These are phyloP conservation scores for Candida gigantensis DNA, from an alignment of 1,139 yeast species.

Conservation along the genomic window DNA sequence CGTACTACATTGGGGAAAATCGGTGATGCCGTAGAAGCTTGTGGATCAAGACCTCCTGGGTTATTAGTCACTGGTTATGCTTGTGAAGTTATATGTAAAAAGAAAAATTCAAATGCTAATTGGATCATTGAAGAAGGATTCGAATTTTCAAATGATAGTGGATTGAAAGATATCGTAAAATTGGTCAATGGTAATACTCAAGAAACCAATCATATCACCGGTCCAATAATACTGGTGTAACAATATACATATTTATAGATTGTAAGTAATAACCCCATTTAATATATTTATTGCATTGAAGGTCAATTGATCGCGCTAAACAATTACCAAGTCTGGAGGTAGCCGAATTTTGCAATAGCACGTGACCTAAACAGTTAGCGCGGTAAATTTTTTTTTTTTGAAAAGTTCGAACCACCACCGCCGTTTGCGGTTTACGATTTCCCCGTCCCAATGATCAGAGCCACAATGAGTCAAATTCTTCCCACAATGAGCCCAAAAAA, in stretches of 20 bases:
- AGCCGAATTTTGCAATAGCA: too few species aligned
- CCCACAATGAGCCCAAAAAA: too few species aligned
- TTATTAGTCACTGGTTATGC: conserved; percentile 80
- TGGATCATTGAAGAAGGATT: conserved; percentile 67
- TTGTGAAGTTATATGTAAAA: conserved; percentile 56
- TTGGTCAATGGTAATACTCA: conserved; percentile 4
- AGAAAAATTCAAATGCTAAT: background rate
- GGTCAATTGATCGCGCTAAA: too few species aligned
- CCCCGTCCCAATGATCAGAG: too few species aligned
- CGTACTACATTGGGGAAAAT: conserved; percentile 69
- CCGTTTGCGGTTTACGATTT: too few species aligned
- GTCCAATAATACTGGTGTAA: background rate
- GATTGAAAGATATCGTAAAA: conserved; percentile 4
- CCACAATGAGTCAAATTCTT: background rate
- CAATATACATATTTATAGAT: background rate
- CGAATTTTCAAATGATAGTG: conserved; percentile 9
- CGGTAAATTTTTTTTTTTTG: background rate
- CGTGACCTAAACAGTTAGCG: too few species aligned
- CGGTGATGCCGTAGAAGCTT: conserved; percentile 71
- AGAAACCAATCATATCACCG: background rate
- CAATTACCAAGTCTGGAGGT: too few species aligned
- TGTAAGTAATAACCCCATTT: too few species aligned
- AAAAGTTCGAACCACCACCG: too few species aligned
- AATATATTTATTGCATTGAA: too few species aligned
- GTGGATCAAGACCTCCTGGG: conserved; percentile 95